These are phyloP conservation scores for Pulveroboletus sp. DNA, from an alignment of 768 basidiomycete genomes.

Conservation along the genomic window DNA sequence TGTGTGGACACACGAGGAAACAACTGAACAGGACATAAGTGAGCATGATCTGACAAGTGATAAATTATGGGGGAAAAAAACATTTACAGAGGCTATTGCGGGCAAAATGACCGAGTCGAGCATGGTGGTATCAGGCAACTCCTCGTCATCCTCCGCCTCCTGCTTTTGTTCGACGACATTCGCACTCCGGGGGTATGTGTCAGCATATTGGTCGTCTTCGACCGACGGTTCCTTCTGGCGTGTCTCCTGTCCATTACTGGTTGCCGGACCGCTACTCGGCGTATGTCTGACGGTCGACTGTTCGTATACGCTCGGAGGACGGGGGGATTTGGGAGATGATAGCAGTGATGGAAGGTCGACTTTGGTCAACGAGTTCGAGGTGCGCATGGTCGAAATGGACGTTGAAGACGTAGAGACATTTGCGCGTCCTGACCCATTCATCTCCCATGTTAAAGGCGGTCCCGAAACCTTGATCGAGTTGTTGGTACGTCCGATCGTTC, in stretches of 20 bases:
- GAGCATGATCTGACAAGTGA: conserved; percentile 1
- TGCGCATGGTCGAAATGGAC: conserved; percentile 28
- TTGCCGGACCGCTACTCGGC: conserved; percentile 29
- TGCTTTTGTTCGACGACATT: conserved; percentile 35
- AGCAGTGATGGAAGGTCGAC: conserved; percentile 61
- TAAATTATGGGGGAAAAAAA: neutral
- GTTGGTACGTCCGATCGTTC: conserved; percentile 63
- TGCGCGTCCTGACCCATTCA: conserved; percentile 48
- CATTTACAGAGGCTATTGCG: conserved; percentile 87
- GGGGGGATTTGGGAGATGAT: conserved; percentile 32
- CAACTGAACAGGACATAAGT: conserved; percentile 46
- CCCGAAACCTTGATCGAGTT: conserved; percentile 57
- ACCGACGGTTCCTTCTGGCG: conserved; percentile 50
- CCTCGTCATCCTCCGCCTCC: conserved; percentile 48
- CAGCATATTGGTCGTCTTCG: conserved; percentile 57
- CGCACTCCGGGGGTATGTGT: conserved; percentile 43
- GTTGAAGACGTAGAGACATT: conserved; percentile 29
- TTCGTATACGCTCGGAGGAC: conserved; percentile 38
- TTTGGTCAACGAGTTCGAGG: conserved; percentile 46
- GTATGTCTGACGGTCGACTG: conserved; percentile 69
- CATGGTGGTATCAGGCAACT: conserved; percentile 81
- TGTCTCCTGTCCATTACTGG: conserved; percentile 26
- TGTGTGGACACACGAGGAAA: conserved; percentile 91
- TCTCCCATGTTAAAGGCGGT: conserved; percentile 77
- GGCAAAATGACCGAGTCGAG: conserved; percentile 93